Conservation (phyloP, 2,329 filamentous ascomycete genomes). For the Samsoniella hepiali region DNA sequence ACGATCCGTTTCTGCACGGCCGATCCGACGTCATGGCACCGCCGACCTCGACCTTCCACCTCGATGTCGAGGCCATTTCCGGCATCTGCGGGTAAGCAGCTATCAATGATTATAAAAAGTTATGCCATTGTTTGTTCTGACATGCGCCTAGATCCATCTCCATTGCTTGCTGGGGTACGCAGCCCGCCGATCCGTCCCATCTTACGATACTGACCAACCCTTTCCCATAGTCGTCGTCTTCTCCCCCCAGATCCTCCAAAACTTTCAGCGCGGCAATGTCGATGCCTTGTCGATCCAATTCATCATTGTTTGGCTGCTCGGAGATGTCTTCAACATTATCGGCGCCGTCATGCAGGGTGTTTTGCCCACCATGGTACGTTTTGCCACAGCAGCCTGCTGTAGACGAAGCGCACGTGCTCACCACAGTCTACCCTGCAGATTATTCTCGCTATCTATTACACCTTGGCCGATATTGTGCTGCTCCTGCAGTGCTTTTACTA, state of each 20-base stretch:
- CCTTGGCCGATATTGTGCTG: slow-evolving; percentile 84
- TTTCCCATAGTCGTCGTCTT: slow-evolving; percentile 77
- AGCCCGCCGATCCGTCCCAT: background rate
- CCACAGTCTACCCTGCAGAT: slow-evolving; percentile 44
- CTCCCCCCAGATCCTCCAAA: slow-evolving; percentile 93
- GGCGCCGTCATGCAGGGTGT: slow-evolving; percentile 91
- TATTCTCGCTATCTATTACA: slow-evolving; percentile 92
- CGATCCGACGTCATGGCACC: slow-evolving; percentile 45
- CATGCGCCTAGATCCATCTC: slow-evolving; percentile 69
- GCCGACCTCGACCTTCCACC: slow-evolving; percentile 56
- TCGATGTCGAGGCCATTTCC: slow-evolving; percentile 87
- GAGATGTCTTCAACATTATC: slow-evolving; percentile 95
- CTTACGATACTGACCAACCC: background rate
- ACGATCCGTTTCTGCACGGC: slow-evolving; percentile 4
- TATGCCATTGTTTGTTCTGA: background rate
- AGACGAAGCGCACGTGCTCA: slow-evolving; percentile 1
- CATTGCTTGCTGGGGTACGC: slow-evolving; percentile 79
- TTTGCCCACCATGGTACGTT: slow-evolving; percentile 79
- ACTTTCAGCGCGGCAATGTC: slow-evolving; percentile 79
- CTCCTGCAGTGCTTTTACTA: slow-evolving; percentile 94
- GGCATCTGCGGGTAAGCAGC: slow-evolving; percentile 81
- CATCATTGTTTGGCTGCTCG: slow-evolving; percentile 86
- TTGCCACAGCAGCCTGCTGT: background rate
- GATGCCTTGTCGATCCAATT: slow-evolving; percentile 90
- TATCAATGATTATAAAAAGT: slow-evolving; percentile 41